Conservation (phyloP, 768 basidiomycete species). For the Lentinula detonsa region DNA sequence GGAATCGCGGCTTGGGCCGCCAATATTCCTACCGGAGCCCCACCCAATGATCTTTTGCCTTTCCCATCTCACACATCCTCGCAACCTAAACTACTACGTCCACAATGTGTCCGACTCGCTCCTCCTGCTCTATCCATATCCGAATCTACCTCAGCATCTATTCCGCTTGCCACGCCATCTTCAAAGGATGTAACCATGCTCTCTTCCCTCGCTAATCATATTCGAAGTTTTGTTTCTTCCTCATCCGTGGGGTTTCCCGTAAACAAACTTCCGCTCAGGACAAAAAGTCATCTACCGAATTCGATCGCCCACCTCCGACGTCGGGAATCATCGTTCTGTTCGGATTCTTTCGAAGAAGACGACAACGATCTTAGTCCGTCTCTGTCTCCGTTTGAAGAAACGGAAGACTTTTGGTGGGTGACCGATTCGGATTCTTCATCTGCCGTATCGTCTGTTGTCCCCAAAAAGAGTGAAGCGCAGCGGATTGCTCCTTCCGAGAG, state of each 20-base stretch:
- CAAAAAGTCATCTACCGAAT: neutral
- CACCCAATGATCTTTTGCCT: neutral
- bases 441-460: neutral
- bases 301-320: neutral
- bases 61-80: neutral
- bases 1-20: constrained; percentile 1
- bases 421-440: neutral
- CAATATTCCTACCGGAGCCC: neutral
- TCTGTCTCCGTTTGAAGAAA: neutral
- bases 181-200: neutral
- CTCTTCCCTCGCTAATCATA: neutral
- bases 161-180: neutral
- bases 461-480: constrained; percentile 1
- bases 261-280: neutral
- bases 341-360: neutral
- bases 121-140: neutral
- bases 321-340: neutral
- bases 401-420: neutral
- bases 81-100: neutral
- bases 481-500: neutral
- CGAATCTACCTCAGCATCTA: neutral
- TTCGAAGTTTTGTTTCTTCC: neutral
- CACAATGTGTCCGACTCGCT: neutral
- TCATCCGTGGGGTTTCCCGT: neutral
- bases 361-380: neutral